Evolutionary conservation across 495 filamentous ascomycete species (phyloP).

Genomic region (Penicillium samsonianum): DNA sequence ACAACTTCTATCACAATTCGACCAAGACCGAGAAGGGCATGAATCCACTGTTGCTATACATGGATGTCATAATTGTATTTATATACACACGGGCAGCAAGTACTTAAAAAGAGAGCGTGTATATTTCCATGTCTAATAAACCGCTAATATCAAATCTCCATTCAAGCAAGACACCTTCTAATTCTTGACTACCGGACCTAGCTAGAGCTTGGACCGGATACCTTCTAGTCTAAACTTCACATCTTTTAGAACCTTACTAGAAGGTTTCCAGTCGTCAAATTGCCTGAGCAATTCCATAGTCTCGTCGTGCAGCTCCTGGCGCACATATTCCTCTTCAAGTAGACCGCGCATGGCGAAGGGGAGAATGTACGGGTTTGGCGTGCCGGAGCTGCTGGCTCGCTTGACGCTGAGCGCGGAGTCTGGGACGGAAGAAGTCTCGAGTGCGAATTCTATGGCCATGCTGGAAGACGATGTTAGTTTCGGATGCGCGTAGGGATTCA

Average conservation of each 20-base stretch:
- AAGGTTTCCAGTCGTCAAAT: slow-evolving; percentile 93
- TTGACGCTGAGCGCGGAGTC: slow-evolving; percentile 52
- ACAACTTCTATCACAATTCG: not conserved
- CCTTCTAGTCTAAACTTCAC: slow-evolving; percentile 95
- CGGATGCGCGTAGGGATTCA: not conserved
- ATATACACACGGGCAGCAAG: not conserved
- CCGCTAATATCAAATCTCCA: slow-evolving; percentile 3
- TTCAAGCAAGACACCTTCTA: not conserved
- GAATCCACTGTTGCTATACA: not conserved
- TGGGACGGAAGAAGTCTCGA: slow-evolving; percentile 73
- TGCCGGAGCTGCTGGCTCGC: slow-evolving; percentile 52
- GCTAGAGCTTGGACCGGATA: slow-evolving; percentile 77
- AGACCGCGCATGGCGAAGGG: slow-evolving; percentile 94
- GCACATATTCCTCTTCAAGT: slow-evolving; percentile 89
- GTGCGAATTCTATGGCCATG: slow-evolving; percentile 78
- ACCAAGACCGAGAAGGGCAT: not conserved
- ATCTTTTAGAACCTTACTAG: slow-evolving; percentile 87
- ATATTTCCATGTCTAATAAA: not conserved
- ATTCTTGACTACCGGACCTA: slow-evolving; percentile 30
- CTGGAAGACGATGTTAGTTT: slow-evolving; percentile 40
- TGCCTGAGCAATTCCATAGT: slow-evolving; percentile 76
- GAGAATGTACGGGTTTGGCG: slow-evolving; percentile 80
- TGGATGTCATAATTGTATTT: not conserved
- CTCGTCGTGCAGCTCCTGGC: slow-evolving; percentile 72
- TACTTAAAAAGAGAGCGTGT: not conserved